Base-by-base conservation (phyloP, 176 grass and related monocot genomes). In the Carex cristatella region DNA sequence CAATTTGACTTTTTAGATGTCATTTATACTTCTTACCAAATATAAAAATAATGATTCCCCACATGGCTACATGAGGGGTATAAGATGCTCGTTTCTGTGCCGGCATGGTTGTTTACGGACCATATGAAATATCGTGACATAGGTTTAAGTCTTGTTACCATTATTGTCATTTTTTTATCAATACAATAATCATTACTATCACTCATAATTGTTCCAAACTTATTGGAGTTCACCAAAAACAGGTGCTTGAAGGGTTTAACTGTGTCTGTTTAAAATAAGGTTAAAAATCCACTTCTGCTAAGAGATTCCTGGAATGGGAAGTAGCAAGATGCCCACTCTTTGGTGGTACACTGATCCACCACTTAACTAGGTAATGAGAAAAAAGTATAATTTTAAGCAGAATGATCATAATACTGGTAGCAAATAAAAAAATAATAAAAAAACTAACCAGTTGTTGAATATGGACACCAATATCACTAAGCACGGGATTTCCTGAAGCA, bases 381-480 rank as follows among this genome's bases (percentile, higher is more conserved):
- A 81, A 80, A 65, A 12, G 32, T 40, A 42, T 19, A 76, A 23
- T 33, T 78, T 33, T 32, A 78, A 31, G 12, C 12, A 77, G 12
- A 56, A 56, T 79, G 14, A 71, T 3, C 37, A 79, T 33, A 57
- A 37, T 58, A 56, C 44, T 23, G 14, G 3, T 35, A 58, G 4
- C 70, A 54, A 10, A 12, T 54, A 69, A 63, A 61, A 86, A 81
- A 0, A 28, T 13, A 8, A 27, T 37, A 11, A 32, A 51, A 81
- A 55, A 55, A 85, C 33, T 69, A 90, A 98, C 93, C 88, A 91
- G 90, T 79, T 98, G 91, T 80, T 93, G 93, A 75, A 98, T 91
- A 83, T 93, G 91, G 80, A 98, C 95, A 83, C 95, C 95, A 89
- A 93, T 92, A 87, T 98, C 95, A 83, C 91, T 91, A 53, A 98